A percentile compares a stretch with the other conserved stretches of the same genome.
These are phyloP conservation scores for Amanita jacksonii DNA, from an alignment of 768 basidiomycete species.

Conservation along the genomic window DNA sequence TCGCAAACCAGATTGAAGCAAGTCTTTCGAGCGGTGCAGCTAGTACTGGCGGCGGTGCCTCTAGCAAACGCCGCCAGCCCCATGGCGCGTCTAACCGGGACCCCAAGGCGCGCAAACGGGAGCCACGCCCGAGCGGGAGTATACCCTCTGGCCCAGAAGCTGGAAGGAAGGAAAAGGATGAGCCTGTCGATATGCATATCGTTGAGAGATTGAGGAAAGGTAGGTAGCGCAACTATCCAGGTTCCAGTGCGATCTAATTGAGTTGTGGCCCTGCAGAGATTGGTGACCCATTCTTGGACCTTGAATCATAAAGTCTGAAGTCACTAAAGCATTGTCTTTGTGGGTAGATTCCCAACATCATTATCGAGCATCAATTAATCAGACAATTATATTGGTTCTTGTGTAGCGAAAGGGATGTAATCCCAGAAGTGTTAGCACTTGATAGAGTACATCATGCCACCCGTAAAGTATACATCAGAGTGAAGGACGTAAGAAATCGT, in stretches of 20 bases:
- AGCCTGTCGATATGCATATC: constrained; percentile 38
- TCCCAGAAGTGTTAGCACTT: no score
- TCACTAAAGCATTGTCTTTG: not conserved
- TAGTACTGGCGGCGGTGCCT: constrained; percentile 1
- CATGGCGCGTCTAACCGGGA: constrained; percentile 27
- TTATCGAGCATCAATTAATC: not conserved
- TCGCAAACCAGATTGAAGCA: constrained; percentile 26
- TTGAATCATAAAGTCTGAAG: not conserved
- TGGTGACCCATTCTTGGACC: constrained; percentile 45
- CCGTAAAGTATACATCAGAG: not conserved
- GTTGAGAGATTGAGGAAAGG: constrained; percentile 51
- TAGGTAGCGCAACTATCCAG: constrained; percentile 13
- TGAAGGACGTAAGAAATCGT: not conserved
- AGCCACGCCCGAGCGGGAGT: constrained; percentile 22
- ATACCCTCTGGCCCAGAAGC: constrained; percentile 3
- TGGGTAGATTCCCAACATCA: not conserved
- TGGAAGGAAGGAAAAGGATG: constrained; percentile 43
- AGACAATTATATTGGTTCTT: no score
- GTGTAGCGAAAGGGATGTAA: no score
- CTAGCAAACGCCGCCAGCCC: constrained; percentile 5
- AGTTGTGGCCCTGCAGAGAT: constrained; percentile 31
- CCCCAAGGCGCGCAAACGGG: constrained; percentile 38
- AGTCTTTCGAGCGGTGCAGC: constrained; percentile 16
- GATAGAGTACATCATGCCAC: constrained; percentile 2
- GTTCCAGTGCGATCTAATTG: constrained; percentile 3